Conservation (phyloP, 129 eudicot genomes). For the Ambrosia artemisiifolia region DNA sequence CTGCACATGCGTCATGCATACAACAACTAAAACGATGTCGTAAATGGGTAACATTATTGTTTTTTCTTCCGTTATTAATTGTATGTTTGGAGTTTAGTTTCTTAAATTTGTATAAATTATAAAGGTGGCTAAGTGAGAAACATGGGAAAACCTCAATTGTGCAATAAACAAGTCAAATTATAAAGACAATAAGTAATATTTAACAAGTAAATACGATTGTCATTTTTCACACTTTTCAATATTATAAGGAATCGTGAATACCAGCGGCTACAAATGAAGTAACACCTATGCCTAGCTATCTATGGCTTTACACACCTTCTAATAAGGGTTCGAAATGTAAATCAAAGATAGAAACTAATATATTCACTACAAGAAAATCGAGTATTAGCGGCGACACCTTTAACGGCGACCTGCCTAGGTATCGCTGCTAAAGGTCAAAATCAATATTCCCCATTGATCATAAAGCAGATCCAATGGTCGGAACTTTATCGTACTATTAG, state of each 20-base stretch:
- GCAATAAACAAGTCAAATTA: neutral
- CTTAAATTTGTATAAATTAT: neutral
- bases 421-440: too few relatives aligned
- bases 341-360: too few relatives aligned
- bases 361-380: too few relatives aligned
- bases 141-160: neutral
- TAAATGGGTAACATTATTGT: neutral
- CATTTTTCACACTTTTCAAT: neutral
- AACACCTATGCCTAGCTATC: neutral
- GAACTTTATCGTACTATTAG: too few relatives aligned
- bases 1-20: conserved; percentile 19
- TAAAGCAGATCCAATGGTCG: too few relatives aligned
- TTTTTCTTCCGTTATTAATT: neutral
- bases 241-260: neutral
- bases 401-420: too few relatives aligned
- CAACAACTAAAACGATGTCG: neutral
- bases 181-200: neutral
- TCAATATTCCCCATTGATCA: too few relatives aligned
- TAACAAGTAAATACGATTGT: neutral
- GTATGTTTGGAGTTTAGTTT: neutral
- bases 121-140: neutral
- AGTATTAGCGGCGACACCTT: too few relatives aligned
- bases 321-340: too few relatives aligned
- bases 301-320: too few relatives aligned
- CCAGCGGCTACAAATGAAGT: neutral